Conservation (phyloP, 495 filamentous ascomycete species). For the Penicillium psychrofluorescens region DNA sequence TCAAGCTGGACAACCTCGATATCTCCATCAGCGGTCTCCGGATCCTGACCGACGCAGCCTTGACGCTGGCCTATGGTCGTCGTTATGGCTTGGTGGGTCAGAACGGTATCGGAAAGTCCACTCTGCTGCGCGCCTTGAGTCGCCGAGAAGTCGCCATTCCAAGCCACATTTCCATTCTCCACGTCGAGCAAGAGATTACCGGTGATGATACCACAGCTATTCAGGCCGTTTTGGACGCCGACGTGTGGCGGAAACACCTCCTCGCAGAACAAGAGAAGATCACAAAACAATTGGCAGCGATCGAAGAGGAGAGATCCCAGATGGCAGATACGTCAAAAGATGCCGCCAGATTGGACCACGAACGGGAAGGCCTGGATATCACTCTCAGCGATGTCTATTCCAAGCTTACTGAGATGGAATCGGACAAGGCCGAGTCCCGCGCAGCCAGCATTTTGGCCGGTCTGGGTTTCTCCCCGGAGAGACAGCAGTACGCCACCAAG, state of each 20-base stretch:
- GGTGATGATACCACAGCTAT: conserved; percentile 94
- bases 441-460: conserved; percentile 94
- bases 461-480: conserved; percentile 90
- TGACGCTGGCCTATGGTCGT: conserved; percentile 88
- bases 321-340: conserved; percentile 84
- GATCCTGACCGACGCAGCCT: conserved; percentile 80
- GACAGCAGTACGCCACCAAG: conserved; percentile 88
- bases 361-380: conserved; percentile 82
- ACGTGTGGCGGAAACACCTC: conserved; percentile 97
- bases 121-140: conserved; percentile 82
- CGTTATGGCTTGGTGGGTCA: conserved; percentile 97
- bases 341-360: conserved; percentile 73
- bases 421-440: conserved; percentile 92
- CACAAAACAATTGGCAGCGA: conserved; percentile 61
- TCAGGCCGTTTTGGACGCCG: conserved; percentile 94
- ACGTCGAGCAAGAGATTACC: conserved; percentile 98
- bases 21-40: conserved; percentile 82
- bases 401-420: conserved; percentile 98
- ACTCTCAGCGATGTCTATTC: conserved; percentile 83
- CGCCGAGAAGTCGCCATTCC: conserved; percentile 91
- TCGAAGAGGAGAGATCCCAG: conserved; percentile 71
- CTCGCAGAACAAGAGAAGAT: conserved; percentile 93
- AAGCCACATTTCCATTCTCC: conserved; percentile 95
- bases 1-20: conserved; percentile 95
- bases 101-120: conserved; percentile 99